Base-by-base conservation (phyloP, 2,329 filamentous ascomycete species). In the Talaromyces atroroseus region DNA sequence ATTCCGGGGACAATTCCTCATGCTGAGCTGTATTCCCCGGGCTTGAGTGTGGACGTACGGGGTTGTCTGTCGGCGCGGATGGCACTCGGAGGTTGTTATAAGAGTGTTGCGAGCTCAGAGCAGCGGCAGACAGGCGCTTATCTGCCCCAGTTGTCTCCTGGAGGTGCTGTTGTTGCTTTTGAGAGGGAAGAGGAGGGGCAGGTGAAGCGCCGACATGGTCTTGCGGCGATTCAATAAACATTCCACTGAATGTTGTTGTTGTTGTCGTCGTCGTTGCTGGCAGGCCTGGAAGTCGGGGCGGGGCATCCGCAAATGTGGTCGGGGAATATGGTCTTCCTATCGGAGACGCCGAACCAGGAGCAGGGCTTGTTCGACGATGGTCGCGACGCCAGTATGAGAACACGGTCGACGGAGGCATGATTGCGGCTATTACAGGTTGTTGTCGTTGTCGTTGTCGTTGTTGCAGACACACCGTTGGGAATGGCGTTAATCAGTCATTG, bases 321-420 rank as follows among this genome's bases (percentile, higher is more conserved):
- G 57, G 49, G 21, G 55, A 47, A 24, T 54, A 54, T 20, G 51
- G 20, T 20, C 40, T 40, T 47, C 51, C 51, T 38, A 49, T 50
- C n/a, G 56, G 61, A 57, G 58, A 61, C 26, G 64, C 61, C 21
- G 64, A 59, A 56, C 64, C 62, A 56, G 67, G 68, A 32, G 65
- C 63, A 38, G 66, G 66, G 59, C 63, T 67, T 34, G 66, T 68
- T 53, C 70, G 70, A 60, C 70, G 70, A 57, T 71, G 69, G 50
- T 72, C 70, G 59, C 70, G 70, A 54, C 71, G 70, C 70, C 68
- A 72, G 58, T 73, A 73, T 24, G 70, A 71, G 59, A 73, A 73
- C 48, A 73, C 71, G 20, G 70, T 67, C 42, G 70, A 72, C 3
- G 70, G 66, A 6, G 69, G 63, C 71, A 73, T 73, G 10, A n/a